Percentiles rank a stretch among this genome's conserved stretches.
These are phyloP conservation scores for Carex kokanica DNA, from an alignment of 176 grass and related monocot genomes.

Conservation along the genomic window DNA sequence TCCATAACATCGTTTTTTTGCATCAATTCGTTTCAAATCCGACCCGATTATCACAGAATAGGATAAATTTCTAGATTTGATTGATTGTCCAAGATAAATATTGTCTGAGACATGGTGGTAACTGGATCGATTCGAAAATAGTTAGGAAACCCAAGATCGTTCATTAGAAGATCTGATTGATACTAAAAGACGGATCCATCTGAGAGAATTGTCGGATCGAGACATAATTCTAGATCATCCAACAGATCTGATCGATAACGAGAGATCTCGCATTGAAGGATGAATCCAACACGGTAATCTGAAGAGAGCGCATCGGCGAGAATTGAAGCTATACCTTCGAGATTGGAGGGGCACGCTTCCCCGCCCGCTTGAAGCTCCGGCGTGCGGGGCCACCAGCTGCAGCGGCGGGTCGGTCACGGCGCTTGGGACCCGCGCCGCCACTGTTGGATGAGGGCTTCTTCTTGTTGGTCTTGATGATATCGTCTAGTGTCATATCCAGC, in stretches of 20 bases:
- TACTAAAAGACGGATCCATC: conserved; percentile 5
- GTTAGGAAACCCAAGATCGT: conserved; percentile 8
- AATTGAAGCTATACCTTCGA: conserved; percentile 62
- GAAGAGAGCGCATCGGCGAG: conserved; percentile 15
- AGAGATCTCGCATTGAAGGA: conserved; percentile 26
- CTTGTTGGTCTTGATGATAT: conserved; percentile 99
- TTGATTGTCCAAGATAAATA: conserved; percentile 19
- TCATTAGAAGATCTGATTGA: conserved; percentile 18
- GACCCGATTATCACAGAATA: conserved; percentile 17
- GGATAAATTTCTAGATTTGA: conserved; percentile 19
- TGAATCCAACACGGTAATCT: background rate
- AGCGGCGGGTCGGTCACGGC: conserved; percentile 24
- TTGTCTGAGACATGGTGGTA: background rate
- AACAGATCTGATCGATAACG: conserved; percentile 30
- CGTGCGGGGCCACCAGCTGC: conserved; percentile 48
- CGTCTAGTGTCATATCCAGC: conserved; percentile 89
- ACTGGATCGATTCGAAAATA: conserved; percentile 1
- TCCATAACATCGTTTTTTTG: conserved; percentile 33
- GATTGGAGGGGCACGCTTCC: conserved; percentile 74
- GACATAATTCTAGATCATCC: conserved; percentile 16
- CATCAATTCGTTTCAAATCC: conserved; percentile 15
- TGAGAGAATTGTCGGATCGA: conserved; percentile 14
- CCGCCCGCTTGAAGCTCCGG: conserved; percentile 60
- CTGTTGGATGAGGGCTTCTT: conserved; percentile 47
- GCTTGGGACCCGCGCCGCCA: conserved; percentile 36